phyloP scores from a whole-genome alignment of 2,329 filamentous ascomycete species.

The Hymenoscyphus repandus region DNA sequence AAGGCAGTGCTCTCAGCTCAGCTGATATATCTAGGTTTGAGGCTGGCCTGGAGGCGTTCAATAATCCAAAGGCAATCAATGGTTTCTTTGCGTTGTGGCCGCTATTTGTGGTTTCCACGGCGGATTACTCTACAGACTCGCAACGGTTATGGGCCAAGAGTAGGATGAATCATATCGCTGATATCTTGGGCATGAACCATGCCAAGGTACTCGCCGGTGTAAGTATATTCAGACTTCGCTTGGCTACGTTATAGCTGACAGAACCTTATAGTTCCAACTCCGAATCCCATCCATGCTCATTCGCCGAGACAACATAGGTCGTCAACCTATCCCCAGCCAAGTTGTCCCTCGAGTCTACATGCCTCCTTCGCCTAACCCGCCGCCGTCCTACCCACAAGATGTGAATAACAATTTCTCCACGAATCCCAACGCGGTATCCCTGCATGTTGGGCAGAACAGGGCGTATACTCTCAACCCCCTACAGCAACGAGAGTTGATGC shows the following conservation, averaged over 20 bases:
- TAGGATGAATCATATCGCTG: slow-evolving; percentile 48
- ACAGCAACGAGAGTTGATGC: slow-evolving; percentile 44
- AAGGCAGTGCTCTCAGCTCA: slow-evolving; percentile 31
- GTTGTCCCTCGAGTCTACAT: slow-evolving; percentile 8
- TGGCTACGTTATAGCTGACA: slow-evolving; percentile 3
- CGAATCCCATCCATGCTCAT: slow-evolving; percentile 60
- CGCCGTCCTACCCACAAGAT: slow-evolving; percentile 34
- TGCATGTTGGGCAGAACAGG: background rate
- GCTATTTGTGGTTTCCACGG: slow-evolving; percentile 46
- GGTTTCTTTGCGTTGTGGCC: slow-evolving; percentile 58
- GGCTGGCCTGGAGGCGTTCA: slow-evolving; percentile 43
- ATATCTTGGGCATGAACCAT: slow-evolving; percentile 53
- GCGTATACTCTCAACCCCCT: slow-evolving; percentile 37
- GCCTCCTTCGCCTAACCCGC: slow-evolving; percentile 32
- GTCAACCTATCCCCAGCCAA: slow-evolving; percentile 11
- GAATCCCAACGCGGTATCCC: slow-evolving; percentile 32
- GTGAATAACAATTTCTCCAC: slow-evolving; percentile 38
- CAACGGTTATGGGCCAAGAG: slow-evolving; percentile 52
- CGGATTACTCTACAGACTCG: slow-evolving; percentile 55
- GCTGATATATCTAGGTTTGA: slow-evolving; percentile 39
- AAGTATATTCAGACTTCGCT: slow-evolving; percentile 24
- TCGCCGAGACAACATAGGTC: slow-evolving; percentile 26
- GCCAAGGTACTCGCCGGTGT: slow-evolving; percentile 51
- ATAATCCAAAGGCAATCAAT: slow-evolving; percentile 45
- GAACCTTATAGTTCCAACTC: slow-evolving; percentile 43